Evolutionary conservation across 176 grass and related monocot genomes (phyloP).

Genomic region (Alopecurus myosuroides): DNA sequence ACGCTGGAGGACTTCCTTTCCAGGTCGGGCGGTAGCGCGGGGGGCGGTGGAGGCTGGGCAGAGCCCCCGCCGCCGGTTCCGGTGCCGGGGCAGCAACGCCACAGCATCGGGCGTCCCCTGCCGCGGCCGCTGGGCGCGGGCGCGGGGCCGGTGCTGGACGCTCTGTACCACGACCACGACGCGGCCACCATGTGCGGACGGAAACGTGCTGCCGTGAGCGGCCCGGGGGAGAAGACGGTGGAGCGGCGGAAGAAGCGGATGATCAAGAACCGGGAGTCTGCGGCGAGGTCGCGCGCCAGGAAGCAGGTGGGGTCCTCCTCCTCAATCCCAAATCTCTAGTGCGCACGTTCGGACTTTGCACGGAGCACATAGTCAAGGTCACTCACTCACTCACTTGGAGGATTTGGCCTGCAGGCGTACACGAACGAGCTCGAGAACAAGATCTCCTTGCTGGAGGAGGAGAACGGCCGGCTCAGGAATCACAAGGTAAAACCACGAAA

Average conservation of each 20-base stretch:
- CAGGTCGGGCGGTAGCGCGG: slow-evolving; percentile 26
- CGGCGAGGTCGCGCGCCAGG: slow-evolving; percentile 81
- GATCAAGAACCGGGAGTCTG: slow-evolving; percentile 97
- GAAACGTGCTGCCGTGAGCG: slow-evolving; percentile 24
- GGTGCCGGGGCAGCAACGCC: neutral
- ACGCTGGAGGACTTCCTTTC: slow-evolving; percentile 83
- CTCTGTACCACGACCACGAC: slow-evolving; percentile 42
- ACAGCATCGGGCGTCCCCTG: slow-evolving; percentile 37
- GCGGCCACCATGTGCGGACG: neutral
- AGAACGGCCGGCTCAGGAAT: slow-evolving; percentile 50
- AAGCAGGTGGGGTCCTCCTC: slow-evolving; percentile 49
- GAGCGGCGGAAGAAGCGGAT: slow-evolving; percentile 91
- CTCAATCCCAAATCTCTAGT: neutral
- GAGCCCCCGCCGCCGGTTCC: neutral
- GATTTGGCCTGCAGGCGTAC: slow-evolving; percentile 53
- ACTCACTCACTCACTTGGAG: neutral
- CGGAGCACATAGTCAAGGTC: neutral
- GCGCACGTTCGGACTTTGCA: neutral
- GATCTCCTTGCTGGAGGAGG: slow-evolving; percentile 68
- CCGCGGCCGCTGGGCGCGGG: slow-evolving; percentile 36
- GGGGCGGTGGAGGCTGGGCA: slow-evolving; percentile 3
- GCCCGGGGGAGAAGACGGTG: slow-evolving; percentile 25
- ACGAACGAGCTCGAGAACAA: slow-evolving; percentile 91
- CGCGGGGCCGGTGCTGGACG: slow-evolving; percentile 56
- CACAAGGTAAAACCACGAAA: slow-evolving; percentile 37